Conservation (phyloP, 1,284 basidiomycete genomes). For the Entoloma clypeatum region DNA sequence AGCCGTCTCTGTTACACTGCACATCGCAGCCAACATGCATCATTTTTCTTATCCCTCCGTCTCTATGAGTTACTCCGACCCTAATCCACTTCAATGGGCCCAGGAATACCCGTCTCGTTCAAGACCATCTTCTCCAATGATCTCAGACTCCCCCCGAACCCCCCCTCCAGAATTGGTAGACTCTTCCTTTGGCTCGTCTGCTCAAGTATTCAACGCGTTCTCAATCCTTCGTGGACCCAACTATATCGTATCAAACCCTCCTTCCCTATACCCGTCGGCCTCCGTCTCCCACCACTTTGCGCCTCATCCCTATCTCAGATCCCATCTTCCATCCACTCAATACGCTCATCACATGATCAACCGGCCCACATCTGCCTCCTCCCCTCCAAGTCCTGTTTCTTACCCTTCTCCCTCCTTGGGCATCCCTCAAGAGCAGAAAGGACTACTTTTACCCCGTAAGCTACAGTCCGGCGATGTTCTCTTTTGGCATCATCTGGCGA, state of each 20-base stretch:
- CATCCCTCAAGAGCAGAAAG: constrained; percentile 33
- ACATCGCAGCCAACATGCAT: constrained; percentile 17
- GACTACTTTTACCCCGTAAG: constrained; percentile 30
- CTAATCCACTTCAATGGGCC: constrained; percentile 18
- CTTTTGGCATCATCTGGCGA: constrained; percentile 76
- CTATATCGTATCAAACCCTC: constrained; percentile 6
- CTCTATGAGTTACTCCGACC: constrained; percentile 17
- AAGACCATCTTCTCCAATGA: constrained; percentile 19
- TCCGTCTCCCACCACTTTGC: constrained; percentile 9
- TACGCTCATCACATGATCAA: constrained; percentile 17
- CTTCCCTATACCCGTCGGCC: constrained; percentile 8
- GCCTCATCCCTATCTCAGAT: constrained; percentile 12
- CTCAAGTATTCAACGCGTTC: constrained; percentile 22
- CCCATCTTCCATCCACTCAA: constrained; percentile 11
- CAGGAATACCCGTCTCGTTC: constrained; percentile 14
- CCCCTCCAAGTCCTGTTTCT: constrained; percentile 21
- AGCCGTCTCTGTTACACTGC: constrained; percentile 28
- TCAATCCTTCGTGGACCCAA: constrained; percentile 18
- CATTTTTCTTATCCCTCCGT: constrained; percentile 22
- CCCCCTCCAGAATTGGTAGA: constrained; percentile 38
- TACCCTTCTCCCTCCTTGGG: constrained; percentile 23
- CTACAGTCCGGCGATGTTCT: constrained; percentile 65
- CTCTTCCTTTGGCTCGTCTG: constrained; percentile 27
- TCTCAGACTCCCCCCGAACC: constrained; percentile 37
- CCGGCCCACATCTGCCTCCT: constrained; percentile 17